Conservation (phyloP, 1,139 yeast genomes). For the Suhomyces wounanorum region DNA sequence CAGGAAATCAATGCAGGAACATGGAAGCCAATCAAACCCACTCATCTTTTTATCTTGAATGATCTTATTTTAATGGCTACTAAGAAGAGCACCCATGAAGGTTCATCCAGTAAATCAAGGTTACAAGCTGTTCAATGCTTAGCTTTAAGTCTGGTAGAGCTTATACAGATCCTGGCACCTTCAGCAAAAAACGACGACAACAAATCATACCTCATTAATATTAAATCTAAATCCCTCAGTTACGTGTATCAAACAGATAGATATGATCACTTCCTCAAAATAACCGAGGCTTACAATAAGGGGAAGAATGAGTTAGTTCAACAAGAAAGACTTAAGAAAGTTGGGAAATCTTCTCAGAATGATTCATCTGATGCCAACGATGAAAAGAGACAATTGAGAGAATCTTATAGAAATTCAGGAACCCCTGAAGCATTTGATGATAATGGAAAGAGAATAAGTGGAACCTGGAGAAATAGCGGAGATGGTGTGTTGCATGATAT, state of each 20-base stretch:
- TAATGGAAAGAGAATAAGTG: conserved; percentile 31
- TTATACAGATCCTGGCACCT: conserved; percentile 40
- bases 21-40: conserved; percentile 76
- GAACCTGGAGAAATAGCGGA: conserved; percentile 36
- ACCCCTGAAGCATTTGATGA: conserved; percentile 29
- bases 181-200: conserved; percentile 24
- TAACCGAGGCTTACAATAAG: conserved; percentile 59
- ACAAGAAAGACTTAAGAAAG: conserved; percentile 47
- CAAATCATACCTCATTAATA: conserved; percentile 45
- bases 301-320: conserved; percentile 64
- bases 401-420: conserved; percentile 43
- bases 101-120: conserved; percentile 27
- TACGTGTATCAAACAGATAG: conserved; percentile 69
- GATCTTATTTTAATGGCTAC: conserved; percentile 79
- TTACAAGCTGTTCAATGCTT: conserved; percentile 80
- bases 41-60: conserved; percentile 74
- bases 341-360: conserved; percentile 20
- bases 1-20: conserved; percentile 85
- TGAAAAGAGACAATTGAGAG: conserved; percentile 44
- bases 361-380: conserved; percentile 22
- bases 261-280: conserved; percentile 56
- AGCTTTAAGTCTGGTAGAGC: conserved; percentile 64
- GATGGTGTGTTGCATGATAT: conserved; percentile 53
- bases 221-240: conserved; percentile 50
- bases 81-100: conserved; percentile 42